Base-by-base conservation (phyloP, 1,284 basidiomycete genomes). In the Coniferiporia sulphurascens region DNA sequence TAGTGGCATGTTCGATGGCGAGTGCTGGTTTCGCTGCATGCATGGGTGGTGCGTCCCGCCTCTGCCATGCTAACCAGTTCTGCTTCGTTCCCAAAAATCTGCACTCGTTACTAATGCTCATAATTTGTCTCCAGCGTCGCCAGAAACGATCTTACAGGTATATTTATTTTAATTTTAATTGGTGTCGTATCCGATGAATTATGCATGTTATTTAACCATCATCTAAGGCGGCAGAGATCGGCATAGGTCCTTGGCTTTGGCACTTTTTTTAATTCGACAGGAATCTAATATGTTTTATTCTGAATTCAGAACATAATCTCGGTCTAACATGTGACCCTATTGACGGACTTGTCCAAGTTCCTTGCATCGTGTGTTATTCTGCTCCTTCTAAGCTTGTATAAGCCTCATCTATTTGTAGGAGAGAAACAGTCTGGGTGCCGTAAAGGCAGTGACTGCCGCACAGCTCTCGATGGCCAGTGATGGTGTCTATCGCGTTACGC, bases 301-400 rank as follows among this genome's bases (percentile, higher is more conserved):
- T 45, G 51, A 15, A 57, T 45, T 58, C 66, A 86, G 89, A 93
- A 70, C 91, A 93, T 67, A 93, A 92, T 69, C 78, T 95, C 7
- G 93, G 92, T 1, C 71, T 94, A 63, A 96, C 94, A 1, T 96
- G 94, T 70, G 94, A 97, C 72, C 95, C 95, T 1, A 89, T 95
- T 60, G 91, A 93, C 68, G 93, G 94, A 0, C 81, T 95, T 8
- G 93, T 96, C 0, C 94, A 98, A 72, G 92, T 97, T 7, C 95
- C 95, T 1, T 98, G 93, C 69, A 95, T 96, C 64, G 92, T 93
- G 72, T 64, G 86, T 77, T 27, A 38, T 55, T 64, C 58, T n/a
- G 50, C 32, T 34, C 15, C 57, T 10, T n/a, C 36, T 17, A 22
- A 55, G 35, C 19, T 27, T 27, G 5, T 58, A 21, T 41, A 43